Evolutionary conservation across 2,329 filamentous ascomycete species (phyloP).

Genomic region (Purpureocillium takamizusanense): DNA sequence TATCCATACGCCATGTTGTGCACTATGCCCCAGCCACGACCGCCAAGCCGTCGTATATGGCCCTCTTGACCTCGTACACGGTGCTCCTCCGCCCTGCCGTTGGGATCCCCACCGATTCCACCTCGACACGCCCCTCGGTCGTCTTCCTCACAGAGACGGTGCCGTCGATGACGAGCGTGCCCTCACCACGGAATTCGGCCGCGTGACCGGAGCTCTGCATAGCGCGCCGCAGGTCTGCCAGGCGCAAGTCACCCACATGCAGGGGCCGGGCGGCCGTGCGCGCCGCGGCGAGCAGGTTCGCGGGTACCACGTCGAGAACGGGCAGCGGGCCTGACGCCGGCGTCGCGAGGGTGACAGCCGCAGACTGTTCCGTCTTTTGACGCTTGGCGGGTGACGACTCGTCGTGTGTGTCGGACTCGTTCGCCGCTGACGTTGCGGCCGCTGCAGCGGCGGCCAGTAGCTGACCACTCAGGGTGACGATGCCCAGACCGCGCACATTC

Average conservation of each 20-base stretch:
- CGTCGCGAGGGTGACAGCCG: slow-evolving; percentile 11
- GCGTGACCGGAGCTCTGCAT: slow-evolving; percentile 77
- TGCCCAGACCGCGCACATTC: slow-evolving; percentile 77
- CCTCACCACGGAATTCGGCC: slow-evolving; percentile 89
- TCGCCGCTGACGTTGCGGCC: slow-evolving; percentile 34
- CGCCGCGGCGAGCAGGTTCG: slow-evolving; percentile 59
- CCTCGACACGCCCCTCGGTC: slow-evolving; percentile 75
- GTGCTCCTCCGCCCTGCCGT: slow-evolving; percentile 43
- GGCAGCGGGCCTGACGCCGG: slow-evolving; percentile 26
- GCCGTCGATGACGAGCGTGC: slow-evolving; percentile 81
- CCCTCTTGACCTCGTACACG: slow-evolving; percentile 80
- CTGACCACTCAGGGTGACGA: slow-evolving; percentile 84
- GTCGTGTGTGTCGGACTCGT: slow-evolving; percentile 38
- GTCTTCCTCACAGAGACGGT: slow-evolving; percentile 84
- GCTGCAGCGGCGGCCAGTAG: slow-evolving; percentile 31
- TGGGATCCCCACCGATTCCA: slow-evolving; percentile 61
- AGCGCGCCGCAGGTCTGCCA: slow-evolving; percentile 78
- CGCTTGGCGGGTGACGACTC: slow-evolving; percentile 39
- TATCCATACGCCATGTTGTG: no score
- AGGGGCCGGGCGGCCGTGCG: slow-evolving; percentile 76
- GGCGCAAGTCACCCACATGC: slow-evolving; percentile 84
- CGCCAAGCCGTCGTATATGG: slow-evolving; percentile 89
- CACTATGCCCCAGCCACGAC: slow-evolving; percentile 67
- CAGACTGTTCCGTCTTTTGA: slow-evolving; percentile 32
- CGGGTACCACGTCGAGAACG: slow-evolving; percentile 45